Evolutionary conservation across 2,329 filamentous ascomycete genomes (phyloP), one percentile per base, ranked within the genome.

Genomic region (Paramyrothecium roridum): DNA sequence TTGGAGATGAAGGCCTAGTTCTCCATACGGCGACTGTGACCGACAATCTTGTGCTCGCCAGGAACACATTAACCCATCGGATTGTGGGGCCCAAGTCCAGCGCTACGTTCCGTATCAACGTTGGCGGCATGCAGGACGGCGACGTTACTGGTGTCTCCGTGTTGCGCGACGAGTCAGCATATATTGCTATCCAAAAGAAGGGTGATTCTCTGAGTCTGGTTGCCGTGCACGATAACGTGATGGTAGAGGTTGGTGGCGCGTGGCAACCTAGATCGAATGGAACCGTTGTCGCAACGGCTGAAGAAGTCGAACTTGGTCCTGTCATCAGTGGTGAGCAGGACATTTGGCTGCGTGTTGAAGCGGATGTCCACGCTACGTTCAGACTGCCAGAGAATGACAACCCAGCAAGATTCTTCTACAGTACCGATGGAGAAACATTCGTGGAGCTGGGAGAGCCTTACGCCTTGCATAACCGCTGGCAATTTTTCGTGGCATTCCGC

Each of bases 81-180:
- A 63, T 83, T 66, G 20, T 73, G 60, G 69, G 80, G 62, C 70
- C 79, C 70, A 72, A 70, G 65, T 30, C 21, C 8, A 65, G 78
- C 37, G 61, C 65, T 0, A 82, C 73, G 0, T 76, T 84, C 55
- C 58, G 72, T 8, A 60, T 85, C 3, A 75, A 83, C 61, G 70
- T 77, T 23, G 71, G 66, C 40, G 65, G 64, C 40, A 81, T 85
- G 76, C 59, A 63, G 1, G 72, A 75, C 46, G 82, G 81, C 4
- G 82, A 85, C 57, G 70, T 76, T 12, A 71, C 76, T 0, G 82
- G 82, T 1, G 71, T 81, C 0, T 75, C 77, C 0, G 67, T 80
- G 40, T 79, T 85, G 65, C 76, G 82, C 2, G 80, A 85, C 60
- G 67, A 71, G 13, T 75, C 75, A 0, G 79, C 79, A 1, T 84